Percentiles rank a stretch among this genome's conserved stretches.
phyloP scores from a whole-genome alignment of 805 yeast genomes.

The Candida ulmi region DNA sequence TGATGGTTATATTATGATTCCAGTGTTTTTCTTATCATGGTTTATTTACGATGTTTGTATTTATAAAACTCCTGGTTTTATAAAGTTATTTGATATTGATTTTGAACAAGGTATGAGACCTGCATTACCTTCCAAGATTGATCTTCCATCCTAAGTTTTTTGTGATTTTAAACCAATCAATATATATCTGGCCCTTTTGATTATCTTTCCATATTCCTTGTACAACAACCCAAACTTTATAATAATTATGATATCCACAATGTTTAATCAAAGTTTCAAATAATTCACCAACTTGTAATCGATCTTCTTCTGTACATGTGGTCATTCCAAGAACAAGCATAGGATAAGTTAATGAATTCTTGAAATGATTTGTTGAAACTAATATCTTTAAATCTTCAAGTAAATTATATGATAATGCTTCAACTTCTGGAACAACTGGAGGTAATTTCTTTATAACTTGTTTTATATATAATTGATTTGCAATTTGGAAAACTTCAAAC shows the following conservation, averaged over 20 bases:
- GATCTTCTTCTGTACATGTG: constrained; percentile 15
- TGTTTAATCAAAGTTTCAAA: constrained; percentile 21
- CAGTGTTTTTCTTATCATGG: constrained; percentile 45
- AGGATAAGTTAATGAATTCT: constrained; percentile 39
- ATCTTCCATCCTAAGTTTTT: constrained; percentile 34
- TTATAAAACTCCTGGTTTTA: constrained; percentile 29
- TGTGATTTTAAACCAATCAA: constrained; percentile 40
- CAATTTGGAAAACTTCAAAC: constrained; percentile 53
- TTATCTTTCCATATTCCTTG: constrained; percentile 35
- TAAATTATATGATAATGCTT: constrained; percentile 41
- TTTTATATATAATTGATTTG: constrained; percentile 46
- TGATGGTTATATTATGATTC: constrained; percentile 60
- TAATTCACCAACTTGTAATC: constrained; percentile 19
- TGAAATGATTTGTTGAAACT: constrained; percentile 40
- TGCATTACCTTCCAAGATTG: constrained; percentile 22
- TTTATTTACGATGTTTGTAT: constrained; percentile 33
- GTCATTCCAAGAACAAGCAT: constrained; percentile 33
- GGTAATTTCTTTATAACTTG: constrained; percentile 47
- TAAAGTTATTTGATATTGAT: constrained; percentile 39
- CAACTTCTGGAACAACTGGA: constrained; percentile 49
- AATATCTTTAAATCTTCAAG: constrained; percentile 46
- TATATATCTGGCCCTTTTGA: constrained; percentile 24
- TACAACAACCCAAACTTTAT: constrained; percentile 30
- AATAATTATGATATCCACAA: constrained; percentile 30
- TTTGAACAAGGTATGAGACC: constrained; percentile 43